phyloP scores from a whole-genome alignment of 164 flowering plant species.

The Stephania yunnanensis region DNA sequence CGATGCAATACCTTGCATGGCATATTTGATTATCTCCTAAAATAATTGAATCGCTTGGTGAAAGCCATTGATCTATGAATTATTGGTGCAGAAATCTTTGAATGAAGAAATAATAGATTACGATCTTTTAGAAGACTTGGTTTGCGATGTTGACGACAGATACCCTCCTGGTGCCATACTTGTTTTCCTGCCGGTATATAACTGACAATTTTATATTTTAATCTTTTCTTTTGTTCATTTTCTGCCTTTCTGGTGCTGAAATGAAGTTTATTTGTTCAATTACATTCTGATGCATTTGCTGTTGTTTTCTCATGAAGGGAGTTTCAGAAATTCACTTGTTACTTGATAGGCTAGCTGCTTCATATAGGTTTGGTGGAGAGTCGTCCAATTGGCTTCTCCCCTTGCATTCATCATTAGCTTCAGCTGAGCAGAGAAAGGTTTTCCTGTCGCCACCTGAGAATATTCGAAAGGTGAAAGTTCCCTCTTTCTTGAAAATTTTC shows the following conservation, averaged over 20 bases:
- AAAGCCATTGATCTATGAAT: neutral
- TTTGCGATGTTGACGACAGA: constrained; percentile 63
- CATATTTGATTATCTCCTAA: neutral
- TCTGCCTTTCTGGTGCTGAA: neutral
- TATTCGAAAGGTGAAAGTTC: constrained; percentile 61
- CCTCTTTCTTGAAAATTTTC: neutral
- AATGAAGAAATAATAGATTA: constrained; percentile 89
- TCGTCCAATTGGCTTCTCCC: constrained; percentile 88
- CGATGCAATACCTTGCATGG: neutral
- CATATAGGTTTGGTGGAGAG: constrained; percentile 66
- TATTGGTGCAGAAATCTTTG: constrained; percentile 54
- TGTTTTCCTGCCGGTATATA: constrained; percentile 76
- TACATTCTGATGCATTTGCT: neutral
- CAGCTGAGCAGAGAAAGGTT: constrained; percentile 73
- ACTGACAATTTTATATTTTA: neutral
- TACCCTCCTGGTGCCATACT: constrained; percentile 78
- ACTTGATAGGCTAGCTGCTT: constrained; percentile 64
- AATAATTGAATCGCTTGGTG: neutral
- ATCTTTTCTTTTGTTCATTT: neutral
- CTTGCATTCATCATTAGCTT: constrained; percentile 75
- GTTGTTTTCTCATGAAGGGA: constrained; percentile 42
- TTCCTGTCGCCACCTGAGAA: constrained; percentile 60
- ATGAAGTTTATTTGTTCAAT: neutral
- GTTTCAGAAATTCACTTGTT: constrained; percentile 64
- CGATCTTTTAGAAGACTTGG: constrained; percentile 88